Percentiles rank a stretch among this genome's conserved stretches.
Conservation (phyloP, 164 flowering plant species). For the Chimonanthus praecox region DNA sequence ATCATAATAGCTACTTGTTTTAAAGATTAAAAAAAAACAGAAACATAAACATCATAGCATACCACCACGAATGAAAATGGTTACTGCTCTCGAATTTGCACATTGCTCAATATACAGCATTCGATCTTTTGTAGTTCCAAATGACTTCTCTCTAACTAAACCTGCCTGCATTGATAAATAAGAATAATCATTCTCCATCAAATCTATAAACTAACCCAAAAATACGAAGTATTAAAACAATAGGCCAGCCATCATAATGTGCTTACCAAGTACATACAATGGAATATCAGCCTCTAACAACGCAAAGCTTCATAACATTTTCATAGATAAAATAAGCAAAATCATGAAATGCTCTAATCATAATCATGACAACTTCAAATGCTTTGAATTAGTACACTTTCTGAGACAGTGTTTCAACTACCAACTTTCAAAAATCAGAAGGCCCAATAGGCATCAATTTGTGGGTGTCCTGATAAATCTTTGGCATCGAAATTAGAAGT, state of each 20-base stretch:
- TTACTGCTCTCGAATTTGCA: constrained; percentile 93
- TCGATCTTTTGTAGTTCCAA: constrained; percentile 96
- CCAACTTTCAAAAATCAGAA: background rate
- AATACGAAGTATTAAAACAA: background rate
- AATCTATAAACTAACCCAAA: background rate
- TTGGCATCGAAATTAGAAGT: too few species aligned
- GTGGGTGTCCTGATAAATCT: too few species aligned
- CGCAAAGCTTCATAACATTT: too few species aligned
- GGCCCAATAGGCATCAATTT: background rate
- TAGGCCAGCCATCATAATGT: background rate
- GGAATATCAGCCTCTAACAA: background rate
- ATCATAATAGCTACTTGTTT: background rate
- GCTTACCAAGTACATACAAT: background rate
- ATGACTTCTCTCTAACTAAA: constrained; percentile 83
- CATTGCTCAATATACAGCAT: constrained; percentile 98
- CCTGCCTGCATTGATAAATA: constrained; percentile 60
- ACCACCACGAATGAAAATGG: constrained; percentile 93
- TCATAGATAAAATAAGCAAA: too few species aligned
- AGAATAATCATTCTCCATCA: background rate
- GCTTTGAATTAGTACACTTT: background rate
- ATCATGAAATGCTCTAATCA: too few species aligned
- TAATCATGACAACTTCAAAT: too few species aligned
- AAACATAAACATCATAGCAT: constrained; percentile 14
- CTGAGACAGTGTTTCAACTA: too few species aligned
- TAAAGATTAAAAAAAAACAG: background rate